Evolutionary conservation across 2,329 filamentous ascomycete genomes (phyloP), one percentile per base, ranked within the genome.

Genomic region (Microcera coccophila): DNA sequence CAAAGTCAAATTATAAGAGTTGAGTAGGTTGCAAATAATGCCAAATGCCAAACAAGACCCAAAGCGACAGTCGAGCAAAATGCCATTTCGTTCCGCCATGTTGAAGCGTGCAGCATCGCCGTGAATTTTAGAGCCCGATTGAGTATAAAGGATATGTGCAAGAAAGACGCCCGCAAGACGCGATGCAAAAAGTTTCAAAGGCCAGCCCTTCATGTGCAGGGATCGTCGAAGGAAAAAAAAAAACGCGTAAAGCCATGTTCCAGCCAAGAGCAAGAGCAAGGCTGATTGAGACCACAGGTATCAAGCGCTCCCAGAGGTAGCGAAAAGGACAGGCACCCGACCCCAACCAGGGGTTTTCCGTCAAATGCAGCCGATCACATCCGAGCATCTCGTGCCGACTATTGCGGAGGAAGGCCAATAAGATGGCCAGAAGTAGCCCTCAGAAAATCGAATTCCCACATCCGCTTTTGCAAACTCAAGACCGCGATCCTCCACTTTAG

Each of bases 71-170:
- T 26, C 39, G 51, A 47, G 45, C 42, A 38, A 52, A 48, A 42
- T 45, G 38, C 36, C 40, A 46, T 33, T 49, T 43, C 42, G 44
- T 33, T 49, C 45, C 42, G 48, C 45, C 48, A 41, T 50, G 39
- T 45, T 42, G 45, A 39, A 55, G 52, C 50, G 36, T 38, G 44
- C 51, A 45, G 32, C 50, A 55, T 59, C 59, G 39, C 36, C 41
- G 44, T 49, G 42, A 40, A 49, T 57, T 52, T 36, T 39, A 46
- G 52, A 49, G 54, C 48, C 45, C 50, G 50, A 56, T 48, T 47
- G 47, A 53, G 42, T 47, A 48, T 7, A 26, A 53, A 39, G 51
- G 50, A 50, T 57, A 53, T 59, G 51, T 59, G 54, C 54, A 59
- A 56, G 52, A 47, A 45, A 49, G 42, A 44, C 54, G 48, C 49